Evolutionary conservation across 768 basidiomycete genomes (phyloP), one percentile per base, ranked within the genome.

Genomic region (Lentinula guzmanii): DNA sequence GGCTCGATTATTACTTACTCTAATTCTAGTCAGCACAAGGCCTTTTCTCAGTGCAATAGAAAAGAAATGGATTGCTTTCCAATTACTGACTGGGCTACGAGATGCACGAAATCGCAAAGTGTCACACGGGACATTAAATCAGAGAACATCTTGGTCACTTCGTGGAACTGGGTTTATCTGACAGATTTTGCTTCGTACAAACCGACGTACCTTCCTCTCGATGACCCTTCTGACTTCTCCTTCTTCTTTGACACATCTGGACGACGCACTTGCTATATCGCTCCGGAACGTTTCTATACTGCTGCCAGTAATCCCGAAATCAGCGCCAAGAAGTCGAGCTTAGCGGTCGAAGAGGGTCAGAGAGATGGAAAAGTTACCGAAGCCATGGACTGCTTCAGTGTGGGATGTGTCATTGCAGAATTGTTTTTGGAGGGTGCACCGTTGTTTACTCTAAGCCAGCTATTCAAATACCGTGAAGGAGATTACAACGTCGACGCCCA

Each of bases 71-170:
- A 93, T 98, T 62, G 87, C 90, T 0, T 99, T 94, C 69, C 97
- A 98, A 72, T 78, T 98, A 1, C 78, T 98, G 63, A 88, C 85
- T 31, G 93, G 89, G 2, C 80, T 99, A 45, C 83, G 90, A 24
- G 91, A 93, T 66, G 86, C 92, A 0, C 84, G 93, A 28, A 85
- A 86, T 59, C 86, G 89, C 54, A 91, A 95, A 76, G 79, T 95
- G n/a, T 84, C 95, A 2, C 97, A 99, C 73, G 97, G 97, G 96
- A 98, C 72, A 90, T 99, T 78, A 98, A 98, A 74, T 93, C 93
- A 4, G 93, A 95, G 73, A 99, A 99, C 71, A 86, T 99, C 66
- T 84, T 98, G 55, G 93, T 98, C 53, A 95, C 95, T 0, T 95
- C 96, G 0, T 95, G 93, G 82, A 95, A 98, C 68, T 93, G 93